These are phyloP conservation scores for Xylaria arbuscula DNA, from an alignment of 2,329 filamentous ascomycete species.

Conservation along the genomic window DNA sequence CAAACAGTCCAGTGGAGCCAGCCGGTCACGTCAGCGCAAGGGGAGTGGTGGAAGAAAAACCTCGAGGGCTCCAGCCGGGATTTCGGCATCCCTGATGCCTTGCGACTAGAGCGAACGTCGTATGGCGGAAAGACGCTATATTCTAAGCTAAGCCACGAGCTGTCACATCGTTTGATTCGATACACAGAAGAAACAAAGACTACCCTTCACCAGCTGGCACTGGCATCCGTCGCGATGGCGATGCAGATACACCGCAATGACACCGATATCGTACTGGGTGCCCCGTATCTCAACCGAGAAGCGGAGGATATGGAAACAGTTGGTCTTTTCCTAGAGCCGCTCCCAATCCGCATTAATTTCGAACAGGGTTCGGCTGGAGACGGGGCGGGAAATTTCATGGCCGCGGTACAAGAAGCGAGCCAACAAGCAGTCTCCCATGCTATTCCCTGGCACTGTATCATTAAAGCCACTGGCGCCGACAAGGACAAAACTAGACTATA, in stretches of 20 bases:
- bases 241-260: neutral
- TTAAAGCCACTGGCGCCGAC: conserved; percentile 1
- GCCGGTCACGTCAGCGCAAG: neutral
- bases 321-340: neutral
- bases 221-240: neutral
- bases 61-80: neutral
- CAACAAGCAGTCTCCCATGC: conserved; percentile 8
- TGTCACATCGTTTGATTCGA: neutral
- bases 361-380: neutral
- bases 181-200: neutral
- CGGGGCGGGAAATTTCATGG: neutral
- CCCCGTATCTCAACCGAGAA: neutral
- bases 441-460: conserved; percentile 17
- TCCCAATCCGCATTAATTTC: neutral
- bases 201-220: neutral
- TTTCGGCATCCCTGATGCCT: neutral
- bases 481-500: conserved; percentile 4
- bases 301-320: neutral
- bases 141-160: neutral
- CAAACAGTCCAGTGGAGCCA: neutral
- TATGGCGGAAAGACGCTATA: neutral
- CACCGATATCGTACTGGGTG: neutral
- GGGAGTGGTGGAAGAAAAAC: neutral
- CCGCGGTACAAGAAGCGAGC: conserved; percentile 7
- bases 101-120: neutral